Evolutionary conservation across 2,329 filamentous ascomycete genomes (phyloP).

Genomic region (Colletotrichum australisinense): DNA sequence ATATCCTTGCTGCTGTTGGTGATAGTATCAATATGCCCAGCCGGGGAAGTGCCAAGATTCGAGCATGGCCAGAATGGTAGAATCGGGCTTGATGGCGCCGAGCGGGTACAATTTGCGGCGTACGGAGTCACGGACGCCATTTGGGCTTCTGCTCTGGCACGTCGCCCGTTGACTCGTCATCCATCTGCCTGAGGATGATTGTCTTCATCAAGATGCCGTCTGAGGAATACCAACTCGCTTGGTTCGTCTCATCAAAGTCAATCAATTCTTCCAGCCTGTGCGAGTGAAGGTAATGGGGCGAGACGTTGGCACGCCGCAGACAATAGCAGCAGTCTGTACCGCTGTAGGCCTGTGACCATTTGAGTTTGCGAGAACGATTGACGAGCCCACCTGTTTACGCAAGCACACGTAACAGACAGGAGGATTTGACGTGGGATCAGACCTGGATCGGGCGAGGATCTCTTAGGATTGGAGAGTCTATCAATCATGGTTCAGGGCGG

Average conservation of each 20-base stretch:
- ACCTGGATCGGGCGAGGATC: slow-evolving; percentile 10
- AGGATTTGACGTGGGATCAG: slow-evolving; percentile 22
- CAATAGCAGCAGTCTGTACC: not conserved
- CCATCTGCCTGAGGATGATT: slow-evolving; percentile 15
- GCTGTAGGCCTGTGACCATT: slow-evolving; percentile 2
- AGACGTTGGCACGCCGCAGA: not conserved
- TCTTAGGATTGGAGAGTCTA: slow-evolving; percentile 18
- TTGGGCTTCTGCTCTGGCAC: not conserved
- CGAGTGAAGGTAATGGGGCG: not conserved
- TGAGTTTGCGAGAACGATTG: slow-evolving; percentile 32
- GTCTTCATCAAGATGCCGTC: slow-evolving; percentile 4
- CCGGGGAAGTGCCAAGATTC: not conserved
- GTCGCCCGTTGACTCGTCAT: slow-evolving; percentile 22
- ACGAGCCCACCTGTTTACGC: slow-evolving; percentile 24
- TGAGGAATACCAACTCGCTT: not conserved
- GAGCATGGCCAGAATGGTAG: not conserved
- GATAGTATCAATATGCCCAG: slow-evolving; percentile 7
- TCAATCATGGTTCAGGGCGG: slow-evolving; percentile 21
- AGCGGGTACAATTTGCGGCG: not conserved
- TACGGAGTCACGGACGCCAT: not conserved
- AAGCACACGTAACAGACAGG: slow-evolving; percentile 24
- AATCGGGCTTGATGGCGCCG: not conserved
- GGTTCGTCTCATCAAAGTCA: slow-evolving; percentile 34
- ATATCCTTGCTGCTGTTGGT: slow-evolving; percentile 7
- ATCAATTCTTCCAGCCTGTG: slow-evolving; percentile 10